phyloP scores from a whole-genome alignment of 176 grass and related monocot genomes.

The Poa pratensis region DNA sequence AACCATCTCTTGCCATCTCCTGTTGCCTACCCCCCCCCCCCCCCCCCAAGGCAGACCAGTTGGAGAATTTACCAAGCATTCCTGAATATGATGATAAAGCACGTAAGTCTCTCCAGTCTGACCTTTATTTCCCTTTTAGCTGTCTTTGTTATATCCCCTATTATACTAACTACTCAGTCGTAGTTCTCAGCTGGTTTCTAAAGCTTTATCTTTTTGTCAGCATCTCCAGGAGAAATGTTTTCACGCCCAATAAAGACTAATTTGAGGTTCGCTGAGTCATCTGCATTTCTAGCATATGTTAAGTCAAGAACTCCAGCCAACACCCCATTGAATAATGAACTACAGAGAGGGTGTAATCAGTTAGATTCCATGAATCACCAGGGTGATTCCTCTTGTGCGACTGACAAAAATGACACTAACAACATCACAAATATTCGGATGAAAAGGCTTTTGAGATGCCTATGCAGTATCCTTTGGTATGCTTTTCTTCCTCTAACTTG shows the following conservation, averaged over 20 bases:
- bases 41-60: slow-evolving; percentile 29
- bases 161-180: not conserved
- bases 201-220: slow-evolving; percentile 48
- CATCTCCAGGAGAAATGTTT: slow-evolving; percentile 59
- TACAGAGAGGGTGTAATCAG: slow-evolving; percentile 49
- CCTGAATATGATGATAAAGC: slow-evolving; percentile 28
- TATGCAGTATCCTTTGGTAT: slow-evolving; percentile 53
- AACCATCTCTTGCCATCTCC: slow-evolving; percentile 30
- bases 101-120: slow-evolving; percentile 50
- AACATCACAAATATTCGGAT: slow-evolving; percentile 42
- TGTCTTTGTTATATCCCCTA: not conserved
- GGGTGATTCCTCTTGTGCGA: slow-evolving; percentile 40
- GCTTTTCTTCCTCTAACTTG: slow-evolving; percentile 64
- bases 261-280: slow-evolving; percentile 79
- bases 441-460: slow-evolving; percentile 48
- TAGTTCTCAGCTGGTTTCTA: slow-evolving; percentile 38
- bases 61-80: slow-evolving; percentile 30
- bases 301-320: slow-evolving; percentile 57
- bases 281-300: slow-evolving; percentile 94
- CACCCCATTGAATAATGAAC: slow-evolving; percentile 45
- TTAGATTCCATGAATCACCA: slow-evolving; percentile 39
- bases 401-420: slow-evolving; percentile 45
- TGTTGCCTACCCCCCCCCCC: slow-evolving; percentile 7
- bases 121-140: not conserved
- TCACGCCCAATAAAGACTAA: slow-evolving; percentile 74